Percentiles rank a stretch among this genome's conserved stretches.
phyloP scores from a whole-genome alignment of 2,329 filamentous ascomycete species.

The Xylariaceae sp. region DNA sequence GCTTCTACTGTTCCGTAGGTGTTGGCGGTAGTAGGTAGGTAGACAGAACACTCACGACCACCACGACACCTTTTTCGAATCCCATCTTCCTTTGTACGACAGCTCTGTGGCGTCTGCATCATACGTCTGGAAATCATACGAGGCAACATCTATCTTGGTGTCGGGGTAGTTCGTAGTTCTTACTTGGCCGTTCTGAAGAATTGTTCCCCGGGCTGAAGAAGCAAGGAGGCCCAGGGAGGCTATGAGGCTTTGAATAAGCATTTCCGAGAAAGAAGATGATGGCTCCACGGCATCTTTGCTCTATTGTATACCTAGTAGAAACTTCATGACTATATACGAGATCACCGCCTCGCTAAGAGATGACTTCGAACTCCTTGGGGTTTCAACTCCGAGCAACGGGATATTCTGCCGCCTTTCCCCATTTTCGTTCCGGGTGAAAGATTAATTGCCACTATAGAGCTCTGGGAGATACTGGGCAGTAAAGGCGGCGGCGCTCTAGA shows the following conservation, averaged over 20 bases:
- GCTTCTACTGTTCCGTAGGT: slow-evolving; percentile 1
- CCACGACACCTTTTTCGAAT: slow-evolving; percentile 62
- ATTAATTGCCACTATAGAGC: neutral
- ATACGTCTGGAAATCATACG: slow-evolving; percentile 47
- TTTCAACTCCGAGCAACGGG: slow-evolving; percentile 9
- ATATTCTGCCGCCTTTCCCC: neutral
- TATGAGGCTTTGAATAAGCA: slow-evolving; percentile 16
- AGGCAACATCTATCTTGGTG: slow-evolving; percentile 41
- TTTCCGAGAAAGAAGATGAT: slow-evolving; percentile 8
- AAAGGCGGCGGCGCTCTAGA: no score
- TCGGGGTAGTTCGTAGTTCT: slow-evolving; percentile 45
- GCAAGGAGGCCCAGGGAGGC: slow-evolving; percentile 18
- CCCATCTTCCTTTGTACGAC: slow-evolving; percentile 65
- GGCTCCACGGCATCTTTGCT: neutral
- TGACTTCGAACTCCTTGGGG: slow-evolving; percentile 2
- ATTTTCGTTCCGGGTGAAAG: neutral
- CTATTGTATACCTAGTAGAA: neutral
- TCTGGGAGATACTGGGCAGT: neutral
- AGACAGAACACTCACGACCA: slow-evolving; percentile 52
- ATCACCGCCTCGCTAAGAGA: neutral
- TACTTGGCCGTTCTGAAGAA: slow-evolving; percentile 47
- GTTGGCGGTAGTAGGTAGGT: neutral
- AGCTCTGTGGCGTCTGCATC: slow-evolving; percentile 55
- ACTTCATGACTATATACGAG: neutral
- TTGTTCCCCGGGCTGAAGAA: slow-evolving; percentile 32